Percentiles rank a stretch among this genome's conserved stretches.
Evolutionary conservation across 176 grass and related monocot genomes (phyloP).

Genomic region (Avena eriantha): DNA sequence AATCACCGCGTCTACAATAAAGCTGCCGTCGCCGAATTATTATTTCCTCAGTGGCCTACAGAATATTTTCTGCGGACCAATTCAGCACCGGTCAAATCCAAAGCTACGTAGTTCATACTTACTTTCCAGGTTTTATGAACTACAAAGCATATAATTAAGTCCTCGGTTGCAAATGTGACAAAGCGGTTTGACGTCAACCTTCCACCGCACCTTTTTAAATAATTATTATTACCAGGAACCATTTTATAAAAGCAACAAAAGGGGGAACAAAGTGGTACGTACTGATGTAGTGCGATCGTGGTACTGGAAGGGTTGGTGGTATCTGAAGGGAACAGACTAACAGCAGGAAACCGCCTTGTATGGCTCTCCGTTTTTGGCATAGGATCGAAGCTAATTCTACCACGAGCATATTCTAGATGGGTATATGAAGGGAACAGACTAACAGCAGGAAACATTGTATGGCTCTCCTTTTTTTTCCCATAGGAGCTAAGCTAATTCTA

Average conservation of each 20-base stretch:
- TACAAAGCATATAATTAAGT: constrained; percentile 26
- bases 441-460: neutral
- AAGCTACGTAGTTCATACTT: constrained; percentile 23
- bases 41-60: neutral
- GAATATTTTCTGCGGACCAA: neutral
- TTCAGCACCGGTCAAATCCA: neutral
- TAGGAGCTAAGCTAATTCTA: too few relatives aligned
- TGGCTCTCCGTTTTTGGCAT: neutral
- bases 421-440: neutral
- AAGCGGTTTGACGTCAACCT: constrained; percentile 34
- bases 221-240: constrained; percentile 37
- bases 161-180: constrained; percentile 8
- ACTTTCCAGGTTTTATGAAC: constrained; percentile 30
- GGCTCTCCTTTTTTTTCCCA: neutral
- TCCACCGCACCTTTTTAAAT: neutral
- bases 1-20: neutral
- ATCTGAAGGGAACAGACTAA: neutral
- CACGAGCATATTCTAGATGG: neutral
- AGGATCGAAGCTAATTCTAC: neutral
- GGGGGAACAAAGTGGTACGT: neutral
- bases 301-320: constrained; percentile 15
- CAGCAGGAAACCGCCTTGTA: neutral
- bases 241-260: constrained; percentile 23
- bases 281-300: neutral
- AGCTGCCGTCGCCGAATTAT: neutral